Percentiles rank a stretch among this genome's conserved stretches.
These are phyloP conservation scores for Lenwebbia sp. DNA, from an alignment of 345 rosid genomes.

Conservation along the genomic window DNA sequence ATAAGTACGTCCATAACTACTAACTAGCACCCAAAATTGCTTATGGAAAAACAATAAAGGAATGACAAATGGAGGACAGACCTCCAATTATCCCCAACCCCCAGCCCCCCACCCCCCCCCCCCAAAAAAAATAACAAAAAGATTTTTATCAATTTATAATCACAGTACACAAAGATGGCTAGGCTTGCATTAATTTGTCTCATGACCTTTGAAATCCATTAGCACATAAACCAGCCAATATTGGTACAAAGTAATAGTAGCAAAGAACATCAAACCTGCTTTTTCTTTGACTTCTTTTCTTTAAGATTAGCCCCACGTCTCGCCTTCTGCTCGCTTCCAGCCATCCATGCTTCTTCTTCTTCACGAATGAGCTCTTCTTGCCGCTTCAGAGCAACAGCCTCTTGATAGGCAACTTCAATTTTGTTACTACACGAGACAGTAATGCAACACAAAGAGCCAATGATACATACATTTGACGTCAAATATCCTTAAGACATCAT, in stretches of 20 bases:
- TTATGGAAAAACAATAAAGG: neutral
- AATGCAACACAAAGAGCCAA: neutral
- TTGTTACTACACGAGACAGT: slow-evolving; percentile 40
- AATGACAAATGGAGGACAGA: neutral
- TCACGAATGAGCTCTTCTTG: slow-evolving; percentile 96
- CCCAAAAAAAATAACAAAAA: neutral
- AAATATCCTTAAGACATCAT: neutral
- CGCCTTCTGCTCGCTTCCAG: slow-evolving; percentile 73
- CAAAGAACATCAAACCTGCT: slow-evolving; percentile 39
- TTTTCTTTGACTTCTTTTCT: slow-evolving; percentile 88
- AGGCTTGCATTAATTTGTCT: neutral
- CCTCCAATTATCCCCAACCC: neutral
- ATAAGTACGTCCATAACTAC: neutral
- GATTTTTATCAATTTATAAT: neutral
- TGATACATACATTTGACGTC: neutral
- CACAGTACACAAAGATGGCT: neutral
- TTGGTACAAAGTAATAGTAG: neutral
- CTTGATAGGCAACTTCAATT: slow-evolving; percentile 90
- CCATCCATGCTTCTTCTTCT: slow-evolving; percentile 84
- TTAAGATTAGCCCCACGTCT: slow-evolving; percentile 60
- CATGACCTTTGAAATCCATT: neutral
- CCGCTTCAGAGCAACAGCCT: slow-evolving; percentile 82
- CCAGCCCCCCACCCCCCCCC: neutral
- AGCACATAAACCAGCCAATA: neutral
- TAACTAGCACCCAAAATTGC: neutral